Conservation (phyloP, 805 yeast species). For the Schwanniomyces vanrijiae region DNA sequence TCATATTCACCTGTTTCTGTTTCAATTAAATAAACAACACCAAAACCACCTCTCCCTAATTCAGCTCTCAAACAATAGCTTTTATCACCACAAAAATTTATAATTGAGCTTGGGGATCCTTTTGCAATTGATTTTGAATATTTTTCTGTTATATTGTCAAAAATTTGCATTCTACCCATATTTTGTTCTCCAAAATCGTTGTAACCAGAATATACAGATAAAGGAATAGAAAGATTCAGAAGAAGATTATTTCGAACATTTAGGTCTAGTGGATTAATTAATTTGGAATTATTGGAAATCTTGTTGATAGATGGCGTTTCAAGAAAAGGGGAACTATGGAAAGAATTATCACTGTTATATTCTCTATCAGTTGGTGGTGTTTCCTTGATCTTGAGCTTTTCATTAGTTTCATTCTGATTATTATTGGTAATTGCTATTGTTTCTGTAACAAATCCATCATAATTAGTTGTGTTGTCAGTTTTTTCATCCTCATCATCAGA, state of each 20-base stretch:
- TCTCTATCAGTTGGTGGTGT: constrained; percentile 28
- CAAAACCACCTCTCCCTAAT: constrained; percentile 82
- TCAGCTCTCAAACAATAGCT: constrained; percentile 50
- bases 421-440: constrained; percentile 29
- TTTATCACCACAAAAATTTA: constrained; percentile 45
- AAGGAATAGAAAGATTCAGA: constrained; percentile 34
- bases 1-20: constrained; percentile 49
- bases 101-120: constrained; percentile 39
- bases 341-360: constrained; percentile 19
- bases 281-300: constrained; percentile 1
- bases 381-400: constrained; percentile 9
- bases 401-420: background rate
- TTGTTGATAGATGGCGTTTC: constrained; percentile 23
- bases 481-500: constrained; percentile 30
- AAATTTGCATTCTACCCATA: constrained; percentile 27
- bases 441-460: constrained; percentile 50
- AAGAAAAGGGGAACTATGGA: constrained; percentile 49
- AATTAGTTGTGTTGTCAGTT: constrained; percentile 31
- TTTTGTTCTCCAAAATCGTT: constrained; percentile 31
- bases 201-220: constrained; percentile 30
- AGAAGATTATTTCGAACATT: constrained; percentile 39
- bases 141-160: constrained; percentile 34
- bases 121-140: constrained; percentile 33
- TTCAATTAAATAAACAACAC: constrained; percentile 73
- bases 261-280: constrained; percentile 45